Conservation (phyloP, 345 rosid genomes). For the Anastatica hierochuntica region DNA sequence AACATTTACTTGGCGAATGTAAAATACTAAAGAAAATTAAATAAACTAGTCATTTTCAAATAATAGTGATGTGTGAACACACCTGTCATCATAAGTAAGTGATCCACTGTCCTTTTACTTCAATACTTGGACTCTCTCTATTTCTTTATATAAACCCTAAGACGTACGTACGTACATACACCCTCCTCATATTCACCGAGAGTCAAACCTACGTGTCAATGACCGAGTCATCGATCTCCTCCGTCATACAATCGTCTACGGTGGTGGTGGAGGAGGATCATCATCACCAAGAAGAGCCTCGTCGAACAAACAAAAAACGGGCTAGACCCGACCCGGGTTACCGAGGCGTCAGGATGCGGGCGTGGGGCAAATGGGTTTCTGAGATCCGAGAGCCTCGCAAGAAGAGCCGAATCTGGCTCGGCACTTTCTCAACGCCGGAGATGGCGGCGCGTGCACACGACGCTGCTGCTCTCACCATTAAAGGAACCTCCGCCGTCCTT, state of each 20-base stretch:
- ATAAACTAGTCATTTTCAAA: slow-evolving; percentile 1
- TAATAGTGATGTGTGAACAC: slow-evolving; percentile 6
- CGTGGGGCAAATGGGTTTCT: slow-evolving; percentile 99
- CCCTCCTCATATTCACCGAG: slow-evolving; percentile 13
- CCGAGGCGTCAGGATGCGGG: slow-evolving; percentile 81
- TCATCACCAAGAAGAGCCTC: not conserved
- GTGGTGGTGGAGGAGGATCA: no score
- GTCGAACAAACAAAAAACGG: slow-evolving; percentile 23
- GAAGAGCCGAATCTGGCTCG: slow-evolving; percentile 94
- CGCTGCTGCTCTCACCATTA: slow-evolving; percentile 81
- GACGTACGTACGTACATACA: no score
- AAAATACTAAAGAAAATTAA: no score
- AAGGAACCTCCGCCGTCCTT: slow-evolving; percentile 70
- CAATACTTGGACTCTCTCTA: slow-evolving; percentile 11
- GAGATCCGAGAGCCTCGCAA: slow-evolving; percentile 96
- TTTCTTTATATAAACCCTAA: slow-evolving; percentile 22
- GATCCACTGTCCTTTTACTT: slow-evolving; percentile 24
- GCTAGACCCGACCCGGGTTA: slow-evolving; percentile 39
- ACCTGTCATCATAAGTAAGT: slow-evolving; percentile 16
- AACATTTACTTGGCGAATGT: slow-evolving; percentile 6
- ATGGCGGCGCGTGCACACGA: slow-evolving; percentile 99
- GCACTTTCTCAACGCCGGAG: slow-evolving; percentile 79
- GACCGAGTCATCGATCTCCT: slow-evolving; percentile 16
- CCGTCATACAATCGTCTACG: slow-evolving; percentile 15
- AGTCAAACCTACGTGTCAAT: slow-evolving; percentile 14